Base-by-base conservation (phyloP, 371 early-diverging fungal genomes). In the Syncephalis plumigaleata region DNA sequence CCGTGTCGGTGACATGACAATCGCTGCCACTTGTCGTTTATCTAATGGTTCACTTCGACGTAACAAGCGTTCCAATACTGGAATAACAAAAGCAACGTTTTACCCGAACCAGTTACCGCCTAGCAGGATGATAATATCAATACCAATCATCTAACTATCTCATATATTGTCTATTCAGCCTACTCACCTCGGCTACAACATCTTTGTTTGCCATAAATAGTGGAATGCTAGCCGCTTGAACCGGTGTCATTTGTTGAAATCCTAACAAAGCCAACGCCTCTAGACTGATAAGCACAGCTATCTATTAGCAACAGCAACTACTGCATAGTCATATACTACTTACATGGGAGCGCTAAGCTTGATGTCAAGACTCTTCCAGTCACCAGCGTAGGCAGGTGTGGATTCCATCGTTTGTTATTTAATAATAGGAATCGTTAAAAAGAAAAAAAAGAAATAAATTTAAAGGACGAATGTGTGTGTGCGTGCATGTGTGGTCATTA, bases 31-130 rank as follows among this genome's bases (percentile, higher is more conserved):
- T 26, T 91, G 77, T 44, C 76, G 58, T 8, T 72, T 73, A n/a
- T 62, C 58, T 16, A 85, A 63, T 20, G 70, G 67, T 2, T 59
- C 64, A 45, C 67, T 73, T 47, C 77, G 60, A 24, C 75, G 64
- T 40, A 75, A 52, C 7, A 94, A 64, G 55, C 87, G 79, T 55
- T 95, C 90, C 5, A 98, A 64, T 23, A 96, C 76, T 8, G 99
- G 99, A n/a, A 98, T 73, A 4, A 94, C 67, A 70, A 96, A 99
- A 0, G 97, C 78, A 98, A 66, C 0, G 99, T 98, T 57, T 99
- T 99, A 40, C 99, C 99, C 2, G 92, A 91, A n/a, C 99, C 99
- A 3, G 99, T 99, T 7, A 90, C 93, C 13, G 99, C 99, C 71
- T 68, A 74, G n/a, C n/a, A n/a, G n/a, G n/a, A n/a, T n/a, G n/a